phyloP scores from a whole-genome alignment of 352 stramenopile genomes.

The Phytophthora pluvialis region DNA sequence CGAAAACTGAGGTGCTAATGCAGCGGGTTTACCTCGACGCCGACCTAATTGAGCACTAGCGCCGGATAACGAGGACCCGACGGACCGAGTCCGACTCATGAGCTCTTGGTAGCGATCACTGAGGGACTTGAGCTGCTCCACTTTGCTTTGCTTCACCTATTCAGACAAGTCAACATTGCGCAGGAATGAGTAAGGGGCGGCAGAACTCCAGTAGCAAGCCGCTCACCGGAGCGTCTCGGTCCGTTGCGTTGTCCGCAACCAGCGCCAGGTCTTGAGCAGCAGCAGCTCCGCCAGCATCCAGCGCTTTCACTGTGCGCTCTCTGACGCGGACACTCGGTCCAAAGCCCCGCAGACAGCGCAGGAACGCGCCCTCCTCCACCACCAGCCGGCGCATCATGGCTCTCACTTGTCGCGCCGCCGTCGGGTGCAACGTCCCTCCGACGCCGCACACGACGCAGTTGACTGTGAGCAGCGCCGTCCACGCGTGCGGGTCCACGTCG shows the following conservation, averaged over 20 bases:
- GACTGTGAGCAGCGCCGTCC: conserved; percentile 51
- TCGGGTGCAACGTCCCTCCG: conserved; percentile 27
- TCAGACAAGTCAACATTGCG: conserved; percentile 1
- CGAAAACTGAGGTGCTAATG: conserved; percentile 7
- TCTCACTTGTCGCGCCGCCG: conserved; percentile 43
- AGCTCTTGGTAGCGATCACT: conserved; percentile 36
- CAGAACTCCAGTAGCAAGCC: background rate
- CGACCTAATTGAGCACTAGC: conserved; percentile 16
- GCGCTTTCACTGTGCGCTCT: background rate
- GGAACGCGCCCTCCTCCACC: conserved; percentile 65
- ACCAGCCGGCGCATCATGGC: conserved; percentile 56
- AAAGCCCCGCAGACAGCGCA: conserved; percentile 65
- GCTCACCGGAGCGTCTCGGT: conserved; percentile 27
- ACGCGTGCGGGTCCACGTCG: conserved; percentile 51
- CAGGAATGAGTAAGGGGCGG: background rate
- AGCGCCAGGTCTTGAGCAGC: conserved; percentile 1
- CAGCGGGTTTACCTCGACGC: conserved; percentile 5
- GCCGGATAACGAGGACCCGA: conserved; percentile 5
- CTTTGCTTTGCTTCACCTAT: conserved; percentile 30
- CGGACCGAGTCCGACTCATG: conserved; percentile 18
- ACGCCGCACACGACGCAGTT: conserved; percentile 38
- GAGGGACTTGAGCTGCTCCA: conserved; percentile 28
- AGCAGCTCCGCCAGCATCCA: background rate
- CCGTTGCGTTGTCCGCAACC: conserved; percentile 1
- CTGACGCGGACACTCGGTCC: conserved; percentile 23